phyloP scores from a whole-genome alignment of 805 yeast genomes.

The Yarrowia sp. region DNA sequence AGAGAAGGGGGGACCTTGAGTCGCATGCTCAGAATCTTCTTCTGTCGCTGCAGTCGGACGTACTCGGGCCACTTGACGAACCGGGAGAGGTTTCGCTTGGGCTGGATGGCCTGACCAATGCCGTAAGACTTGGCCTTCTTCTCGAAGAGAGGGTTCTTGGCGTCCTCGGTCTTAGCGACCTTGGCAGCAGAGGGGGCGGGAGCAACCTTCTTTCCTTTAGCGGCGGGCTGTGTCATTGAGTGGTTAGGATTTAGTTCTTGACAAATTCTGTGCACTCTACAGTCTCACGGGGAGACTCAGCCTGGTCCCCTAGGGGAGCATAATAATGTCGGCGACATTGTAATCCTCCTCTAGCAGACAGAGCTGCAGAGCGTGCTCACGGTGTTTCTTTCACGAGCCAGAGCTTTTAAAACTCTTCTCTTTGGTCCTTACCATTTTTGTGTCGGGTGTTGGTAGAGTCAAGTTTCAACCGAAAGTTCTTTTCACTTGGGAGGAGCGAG shows the following conservation, averaged over 20 bases:
- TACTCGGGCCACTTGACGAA: constrained; percentile 99
- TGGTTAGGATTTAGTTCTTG: constrained; percentile 29
- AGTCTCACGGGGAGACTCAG: constrained; percentile 34
- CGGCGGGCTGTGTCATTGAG: constrained; percentile 41
- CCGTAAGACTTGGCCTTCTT: constrained; percentile 91
- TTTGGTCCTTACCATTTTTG: constrained; percentile 25
- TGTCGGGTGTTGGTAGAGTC: constrained; percentile 22
- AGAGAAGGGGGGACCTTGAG: constrained; percentile 98
- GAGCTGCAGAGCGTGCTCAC: constrained; percentile 23
- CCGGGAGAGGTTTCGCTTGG: constrained; percentile 94
- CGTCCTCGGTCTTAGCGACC: constrained; percentile 33
- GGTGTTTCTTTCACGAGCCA: neutral
- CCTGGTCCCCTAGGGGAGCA: constrained; percentile 27
- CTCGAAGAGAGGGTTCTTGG: constrained; percentile 83
- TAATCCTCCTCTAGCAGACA: constrained; percentile 27
- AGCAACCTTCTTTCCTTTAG: constrained; percentile 70
- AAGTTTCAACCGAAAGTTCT: constrained; percentile 9
- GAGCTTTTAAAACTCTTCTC: constrained; percentile 15
- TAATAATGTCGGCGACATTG: neutral
- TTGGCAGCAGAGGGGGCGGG: constrained; percentile 95
- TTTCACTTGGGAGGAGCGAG: constrained; percentile 1
- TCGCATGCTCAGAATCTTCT: constrained; percentile 91
- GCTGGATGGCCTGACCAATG: constrained; percentile 94
- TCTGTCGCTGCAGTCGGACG: constrained; percentile 98
- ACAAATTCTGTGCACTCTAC: constrained; percentile 40